These are phyloP conservation scores for Colletotrichum sp. DNA, from an alignment of 2,329 filamentous ascomycete species.

Conservation along the genomic window DNA sequence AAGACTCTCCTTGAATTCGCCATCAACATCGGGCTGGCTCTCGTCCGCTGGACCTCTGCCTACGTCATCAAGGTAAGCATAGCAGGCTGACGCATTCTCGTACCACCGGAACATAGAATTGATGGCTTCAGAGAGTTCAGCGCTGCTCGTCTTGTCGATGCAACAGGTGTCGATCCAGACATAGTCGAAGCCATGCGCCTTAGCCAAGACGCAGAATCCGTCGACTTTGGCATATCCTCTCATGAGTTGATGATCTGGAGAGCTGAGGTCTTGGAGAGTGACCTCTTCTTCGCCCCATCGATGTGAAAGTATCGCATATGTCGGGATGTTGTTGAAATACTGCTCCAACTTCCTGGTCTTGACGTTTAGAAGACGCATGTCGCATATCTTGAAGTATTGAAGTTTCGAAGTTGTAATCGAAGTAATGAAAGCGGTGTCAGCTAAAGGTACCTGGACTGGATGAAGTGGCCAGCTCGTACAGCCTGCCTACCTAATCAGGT, in stretches of 20 bases:
- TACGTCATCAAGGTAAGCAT: constrained; percentile 17
- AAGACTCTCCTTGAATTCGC: constrained; percentile 14
- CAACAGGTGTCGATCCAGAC: constrained; percentile 23
- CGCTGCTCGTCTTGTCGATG: constrained; percentile 20
- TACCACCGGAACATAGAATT: constrained; percentile 24
- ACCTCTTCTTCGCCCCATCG: constrained; percentile 37
- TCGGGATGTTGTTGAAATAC: constrained; percentile 23
- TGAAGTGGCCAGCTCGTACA: neutral
- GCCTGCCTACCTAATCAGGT: neutral
- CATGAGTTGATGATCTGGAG: neutral
- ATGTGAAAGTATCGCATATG: constrained; percentile 40
- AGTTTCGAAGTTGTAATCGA: neutral
- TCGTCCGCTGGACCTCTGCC: neutral
- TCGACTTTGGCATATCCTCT: constrained; percentile 29
- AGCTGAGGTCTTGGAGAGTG: constrained; percentile 28
- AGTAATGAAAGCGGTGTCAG: neutral
- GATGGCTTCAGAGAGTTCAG: constrained; percentile 18
- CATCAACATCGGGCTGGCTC: neutral
- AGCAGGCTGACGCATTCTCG: constrained; percentile 5
- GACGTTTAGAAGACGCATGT: constrained; percentile 32
- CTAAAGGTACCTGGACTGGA: neutral
- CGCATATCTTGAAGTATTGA: neutral
- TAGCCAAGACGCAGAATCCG: constrained; percentile 22
- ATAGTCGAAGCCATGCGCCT: neutral
- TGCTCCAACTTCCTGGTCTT: constrained; percentile 23